Base-by-base conservation (phyloP, 2,329 filamentous ascomycete genomes). In the Aspergillus puulaauensis region DNA sequence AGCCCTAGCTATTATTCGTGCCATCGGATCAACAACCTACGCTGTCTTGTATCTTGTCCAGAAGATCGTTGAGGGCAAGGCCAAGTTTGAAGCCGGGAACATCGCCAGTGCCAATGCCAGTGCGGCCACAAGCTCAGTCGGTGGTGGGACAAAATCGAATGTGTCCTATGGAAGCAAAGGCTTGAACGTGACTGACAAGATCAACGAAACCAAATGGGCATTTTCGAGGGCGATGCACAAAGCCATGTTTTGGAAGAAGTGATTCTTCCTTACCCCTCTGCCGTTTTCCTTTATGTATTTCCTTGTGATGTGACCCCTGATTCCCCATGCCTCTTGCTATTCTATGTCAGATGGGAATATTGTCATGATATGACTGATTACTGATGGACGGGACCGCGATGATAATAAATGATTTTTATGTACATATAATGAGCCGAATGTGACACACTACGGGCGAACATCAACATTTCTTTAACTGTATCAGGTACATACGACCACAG, bases 11-110 rank as follows among this genome's bases (percentile, higher is more conserved):
- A 79, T 95, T 6, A 96, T 99, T 82, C 86, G 95, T 62, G 93
- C 91, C 1, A 73, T 97, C 2, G 95, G 95, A 0, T 89, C 84
- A 9, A 87, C 87, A 0, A 85, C 90, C 0, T 99, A 96, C 77
- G 87, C 90, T 2, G 74, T 97, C 58, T 87, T 98, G 69, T 93
- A 96, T 70, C 79, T 88, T 35, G 78, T 99, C 55, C 93, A 96
- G 71, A 88, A 87, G 69, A 80, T 96, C 39, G 91, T 95, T 39
- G 93, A 99, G 75, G 93, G 92, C 0, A 86, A 91, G 66, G 84
- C 96, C 64, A 88, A 87, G 72, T 77, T 77, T 57, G 67, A 74
- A 4, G 73, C 74, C 0, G 74, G 74, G 0, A 74, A 74, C 37
- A 66, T 75, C 17, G 63, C 66, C 1, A 64, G 65, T 35, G 68